Evolutionary conservation across 768 basidiomycete genomes (phyloP), one percentile per base, ranked within the genome.

Genomic region (Pleurotus citrinopileatus): DNA sequence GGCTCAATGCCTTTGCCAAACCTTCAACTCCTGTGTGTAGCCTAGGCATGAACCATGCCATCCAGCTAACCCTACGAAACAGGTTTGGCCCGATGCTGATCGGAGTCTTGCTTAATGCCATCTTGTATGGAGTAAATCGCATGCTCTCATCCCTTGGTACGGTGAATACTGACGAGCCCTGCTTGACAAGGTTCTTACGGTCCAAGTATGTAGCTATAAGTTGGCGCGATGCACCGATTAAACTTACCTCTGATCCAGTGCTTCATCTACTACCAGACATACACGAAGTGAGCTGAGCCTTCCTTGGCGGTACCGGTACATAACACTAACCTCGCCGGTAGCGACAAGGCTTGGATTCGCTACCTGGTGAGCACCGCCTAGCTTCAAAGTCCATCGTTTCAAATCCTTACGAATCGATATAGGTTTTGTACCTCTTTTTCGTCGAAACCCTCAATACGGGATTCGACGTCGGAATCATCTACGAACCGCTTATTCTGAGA

Each of bases 71-170:
- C 27, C 27, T 47, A 22, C 8, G 20, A n/a, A n/a, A 26, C 28
- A 67, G 66, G 42, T 66, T 65, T 50, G 67, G 67, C 26, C 67
- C 67, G 9, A 64, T 68, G 62, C 59, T 68, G 34, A 63, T 68
- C 45, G 70, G 71, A 9, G 63, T 63, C 22, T 67, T 69, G 47
- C 47, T 71, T 4, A 71, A 71, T 52, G 60, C 65, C 44, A 67
- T 71, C 12, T 53, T 73, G 22, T 73, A 69, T 52, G 70, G 70
- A 47, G 69, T 68, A 57, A n/a, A 63, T 61, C 9, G 8, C 17
- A 7, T 19, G 40, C 20, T n/a, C n/a, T 7, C 10, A 23, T 22
- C 34, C 10, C 36, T n/a, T 26, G 6, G 34, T 25, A 26, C 22
- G 23, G 9, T 40, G 13, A 3, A 38, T 45, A 44, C 26, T 37